phyloP scores from a whole-genome alignment of 805 yeast species.

The Kodamaea neixiangensis region DNA sequence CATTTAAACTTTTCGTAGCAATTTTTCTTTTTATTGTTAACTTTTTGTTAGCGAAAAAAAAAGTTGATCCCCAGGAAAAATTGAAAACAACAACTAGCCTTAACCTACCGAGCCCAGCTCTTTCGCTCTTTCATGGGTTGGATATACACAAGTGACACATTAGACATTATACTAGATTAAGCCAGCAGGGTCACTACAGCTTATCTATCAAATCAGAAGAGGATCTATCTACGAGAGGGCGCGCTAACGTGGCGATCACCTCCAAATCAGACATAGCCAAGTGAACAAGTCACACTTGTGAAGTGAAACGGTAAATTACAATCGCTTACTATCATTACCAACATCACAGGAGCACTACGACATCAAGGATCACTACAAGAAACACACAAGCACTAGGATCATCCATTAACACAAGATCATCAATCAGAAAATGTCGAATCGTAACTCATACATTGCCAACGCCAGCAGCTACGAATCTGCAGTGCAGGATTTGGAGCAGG shows the following conservation, averaged over 20 bases:
- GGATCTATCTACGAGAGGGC: no score
- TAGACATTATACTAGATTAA: neutral
- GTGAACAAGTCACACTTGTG: neutral
- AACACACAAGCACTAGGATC: no score
- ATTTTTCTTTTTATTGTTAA: slow-evolving; percentile 1
- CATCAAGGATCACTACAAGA: no score
- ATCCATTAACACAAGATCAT: neutral
- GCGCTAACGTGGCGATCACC: no score
- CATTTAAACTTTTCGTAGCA: slow-evolving; percentile 1
- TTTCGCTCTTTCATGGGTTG: slow-evolving; percentile 5
- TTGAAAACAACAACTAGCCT: slow-evolving; percentile 7
- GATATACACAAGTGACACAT: neutral
- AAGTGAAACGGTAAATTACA: neutral
- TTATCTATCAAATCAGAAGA: no score
- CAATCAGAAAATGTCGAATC: slow-evolving; percentile 8
- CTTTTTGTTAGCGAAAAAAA: slow-evolving; percentile 4
- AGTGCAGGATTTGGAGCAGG: slow-evolving; percentile 75
- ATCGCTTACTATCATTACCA: neutral
- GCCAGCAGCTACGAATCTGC: slow-evolving; percentile 46
- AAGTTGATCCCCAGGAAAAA: slow-evolving; percentile 8
- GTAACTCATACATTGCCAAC: slow-evolving; percentile 11
- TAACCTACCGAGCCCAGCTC: slow-evolving; percentile 5
- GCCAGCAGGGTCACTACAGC: neutral
- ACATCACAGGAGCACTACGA: no score
- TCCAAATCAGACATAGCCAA: neutral